Evolutionary conservation across 106 monocot species (phyloP).

Genomic region (Triglochin maritima): DNA sequence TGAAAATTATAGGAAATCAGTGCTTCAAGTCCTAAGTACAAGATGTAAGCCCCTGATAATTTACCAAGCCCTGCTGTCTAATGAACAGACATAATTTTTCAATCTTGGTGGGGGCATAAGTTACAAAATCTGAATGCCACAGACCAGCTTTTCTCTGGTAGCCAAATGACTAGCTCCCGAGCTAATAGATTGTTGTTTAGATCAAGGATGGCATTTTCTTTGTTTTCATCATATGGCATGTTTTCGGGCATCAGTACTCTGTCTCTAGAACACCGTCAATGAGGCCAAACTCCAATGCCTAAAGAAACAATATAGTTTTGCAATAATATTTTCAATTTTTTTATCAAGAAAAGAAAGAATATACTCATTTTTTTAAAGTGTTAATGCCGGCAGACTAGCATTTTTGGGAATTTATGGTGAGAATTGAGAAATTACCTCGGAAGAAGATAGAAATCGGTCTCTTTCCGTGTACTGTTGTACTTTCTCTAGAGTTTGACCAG

Average conservation of each 20-base stretch:
- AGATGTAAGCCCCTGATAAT: no score
- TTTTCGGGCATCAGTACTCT: slow-evolving; percentile 34
- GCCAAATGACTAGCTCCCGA: no score
- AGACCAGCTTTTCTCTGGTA: no score
- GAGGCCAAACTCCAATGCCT: slow-evolving; percentile 93
- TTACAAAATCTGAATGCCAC: no score
- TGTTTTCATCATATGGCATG: no score
- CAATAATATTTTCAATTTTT: neutral
- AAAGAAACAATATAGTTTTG: neutral
- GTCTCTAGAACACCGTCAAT: slow-evolving; percentile 84
- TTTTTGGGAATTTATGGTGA: neutral
- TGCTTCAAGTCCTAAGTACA: no score
- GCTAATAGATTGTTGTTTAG: no score
- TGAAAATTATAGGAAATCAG: no score
- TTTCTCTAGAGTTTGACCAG: slow-evolving; percentile 73
- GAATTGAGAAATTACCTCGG: slow-evolving; percentile 39
- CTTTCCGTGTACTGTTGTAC: slow-evolving; percentile 90
- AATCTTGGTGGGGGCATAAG: no score
- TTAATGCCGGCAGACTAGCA: neutral
- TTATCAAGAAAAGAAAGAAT: neutral
- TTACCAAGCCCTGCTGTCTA: no score
- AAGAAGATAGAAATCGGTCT: slow-evolving; percentile 71
- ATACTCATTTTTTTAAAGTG: neutral
- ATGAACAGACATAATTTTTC: no score
- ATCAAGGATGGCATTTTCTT: no score